Base-by-base conservation (phyloP, 257 asterid genomes). In the Capsicum chinense region DNA sequence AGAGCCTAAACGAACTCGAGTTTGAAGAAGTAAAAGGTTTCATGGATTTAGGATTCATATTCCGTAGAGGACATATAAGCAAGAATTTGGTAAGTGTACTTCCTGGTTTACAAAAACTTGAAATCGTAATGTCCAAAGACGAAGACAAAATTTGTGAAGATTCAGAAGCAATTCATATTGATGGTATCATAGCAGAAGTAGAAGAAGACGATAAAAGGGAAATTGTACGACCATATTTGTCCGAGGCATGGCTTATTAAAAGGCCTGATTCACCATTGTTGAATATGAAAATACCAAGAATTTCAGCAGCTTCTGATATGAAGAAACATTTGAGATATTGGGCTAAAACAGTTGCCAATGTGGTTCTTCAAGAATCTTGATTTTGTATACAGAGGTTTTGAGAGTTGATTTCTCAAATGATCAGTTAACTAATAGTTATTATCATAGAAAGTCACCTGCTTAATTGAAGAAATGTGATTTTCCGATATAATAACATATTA, bases 11-110 rank as follows among this genome's bases (percentile, higher is more conserved):
- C 52, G 97, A 92, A 74, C 93, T 94, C 12, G 95, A 94, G 16
- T 91, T 92, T 1, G 92, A 92, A 87, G 97, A 94, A 86, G 91
- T 92, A 15, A 88, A 92, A 85, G 97, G 98, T 0, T 92, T 91
- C 87, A 86, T 91, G 91, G 93, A 92, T 58, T 87, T 94, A 79
- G 98, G 98, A 4, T 94, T 94, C 87, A 79, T 15, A 78, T 94
- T 94, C 87, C 71, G 82, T 6, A 90, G 85, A 83, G 92, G 90
- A 9, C 86, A 85, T 44, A 9, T 91, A 78, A 85, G 79, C 83
- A 86, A 90, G 56, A 79, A 83, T 17, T 71, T 92, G 83, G 87
- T 89, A 86, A 89, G 84, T 58, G 86, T 94, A 74, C 50, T 94
- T 42, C 95, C 97, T 0, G 97, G 97, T 7, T 50, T 92, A 59